Percentiles rank a stretch among this genome's conserved stretches.
Evolutionary conservation across 2,329 filamentous ascomycete genomes (phyloP).

Genomic region (Aspergillus vadensis): DNA sequence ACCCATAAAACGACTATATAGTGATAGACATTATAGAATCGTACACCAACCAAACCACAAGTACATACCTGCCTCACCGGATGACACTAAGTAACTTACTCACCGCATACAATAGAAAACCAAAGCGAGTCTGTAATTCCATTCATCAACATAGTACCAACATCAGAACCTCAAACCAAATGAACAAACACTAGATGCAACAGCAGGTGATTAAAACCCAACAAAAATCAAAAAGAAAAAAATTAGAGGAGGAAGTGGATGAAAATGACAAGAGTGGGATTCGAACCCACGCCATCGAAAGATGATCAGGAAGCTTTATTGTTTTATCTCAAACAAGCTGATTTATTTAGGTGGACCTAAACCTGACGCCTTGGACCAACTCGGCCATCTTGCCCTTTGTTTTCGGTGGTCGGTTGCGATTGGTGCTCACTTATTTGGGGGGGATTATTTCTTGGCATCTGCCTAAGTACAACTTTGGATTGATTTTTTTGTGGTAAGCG

Average conservation of each 20-base stretch:
- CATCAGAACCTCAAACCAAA: too few species aligned
- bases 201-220: too few species aligned
- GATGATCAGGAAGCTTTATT: background rate
- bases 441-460: background rate
- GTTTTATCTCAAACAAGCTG: background rate
- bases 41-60: too few species aligned
- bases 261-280: background rate
- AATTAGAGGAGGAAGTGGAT: too few species aligned
- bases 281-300: background rate
- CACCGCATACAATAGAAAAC: too few species aligned
- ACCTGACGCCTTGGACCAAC: background rate
- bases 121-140: too few species aligned
- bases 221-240: background rate
- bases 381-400: background rate
- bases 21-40: too few species aligned
- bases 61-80: too few species aligned
- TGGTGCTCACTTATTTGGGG: background rate
- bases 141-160: fast-evolving
- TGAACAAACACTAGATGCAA: too few species aligned
- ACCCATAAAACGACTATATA: too few species aligned
- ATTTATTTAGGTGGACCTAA: background rate
- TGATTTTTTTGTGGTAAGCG: too few species aligned
- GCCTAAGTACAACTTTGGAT: background rate
- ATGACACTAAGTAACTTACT: too few species aligned
- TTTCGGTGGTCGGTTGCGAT: background rate